Conservation (phyloP, 306 rosid species). For the Oxytropis ochrocephala region DNA sequence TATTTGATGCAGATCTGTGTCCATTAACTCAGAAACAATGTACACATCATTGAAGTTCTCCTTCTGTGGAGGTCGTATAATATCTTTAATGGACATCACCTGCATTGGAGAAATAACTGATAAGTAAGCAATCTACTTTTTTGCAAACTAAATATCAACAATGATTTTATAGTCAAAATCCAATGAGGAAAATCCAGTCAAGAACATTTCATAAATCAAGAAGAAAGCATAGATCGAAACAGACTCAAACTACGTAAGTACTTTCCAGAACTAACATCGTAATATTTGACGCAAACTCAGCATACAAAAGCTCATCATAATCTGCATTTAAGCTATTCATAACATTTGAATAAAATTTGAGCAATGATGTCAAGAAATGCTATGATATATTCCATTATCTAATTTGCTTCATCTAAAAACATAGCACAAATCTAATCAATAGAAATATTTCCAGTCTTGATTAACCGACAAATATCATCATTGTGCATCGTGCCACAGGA, state of each 20-base stretch:
- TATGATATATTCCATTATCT: neutral
- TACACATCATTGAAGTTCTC: constrained; percentile 92
- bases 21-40: constrained; percentile 83
- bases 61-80: constrained; percentile 79
- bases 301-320: neutral
- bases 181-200: neutral
- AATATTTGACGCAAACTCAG: neutral
- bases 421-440: neutral
- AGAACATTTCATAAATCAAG: neutral
- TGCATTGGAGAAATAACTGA: constrained; percentile 29
- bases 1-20: constrained; percentile 91
- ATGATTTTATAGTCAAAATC: neutral
- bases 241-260: neutral
- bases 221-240: neutral
- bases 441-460: neutral
- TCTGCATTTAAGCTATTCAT: neutral
- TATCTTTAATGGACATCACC: constrained; percentile 79
- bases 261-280: neutral
- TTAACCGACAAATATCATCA: neutral
- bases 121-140: constrained; percentile 8
- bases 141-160: neutral
- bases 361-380: neutral
- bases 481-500: neutral
- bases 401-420: neutral
- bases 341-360: neutral